Evolutionary conservation across 805 yeast genomes (phyloP).

Genomic region (Limtongozyma cylindracea): DNA sequence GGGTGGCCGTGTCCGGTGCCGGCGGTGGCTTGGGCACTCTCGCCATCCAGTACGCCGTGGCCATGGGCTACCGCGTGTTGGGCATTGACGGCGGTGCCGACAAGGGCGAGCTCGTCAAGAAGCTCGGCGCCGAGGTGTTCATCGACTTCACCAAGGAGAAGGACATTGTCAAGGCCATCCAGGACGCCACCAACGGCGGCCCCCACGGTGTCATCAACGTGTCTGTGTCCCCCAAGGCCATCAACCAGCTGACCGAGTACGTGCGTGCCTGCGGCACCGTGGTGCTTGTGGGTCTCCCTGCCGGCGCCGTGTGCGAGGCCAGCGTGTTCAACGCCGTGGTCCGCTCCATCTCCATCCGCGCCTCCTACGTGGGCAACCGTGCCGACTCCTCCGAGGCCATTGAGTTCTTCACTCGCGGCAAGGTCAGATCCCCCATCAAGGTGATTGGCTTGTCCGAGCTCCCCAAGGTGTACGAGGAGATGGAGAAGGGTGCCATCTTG

Average conservation of each 20-base stretch:
- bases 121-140: constrained; percentile 38
- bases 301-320: constrained; percentile 46
- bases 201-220: constrained; percentile 58
- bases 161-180: constrained; percentile 28
- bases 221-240: constrained; percentile 46
- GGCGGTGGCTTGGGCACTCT: constrained; percentile 62
- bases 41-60: constrained; percentile 51
- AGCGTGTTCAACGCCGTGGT: constrained; percentile 54
- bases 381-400: constrained; percentile 67
- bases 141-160: constrained; percentile 30
- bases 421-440: constrained; percentile 48
- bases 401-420: constrained; percentile 48
- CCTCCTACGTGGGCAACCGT: constrained; percentile 79
- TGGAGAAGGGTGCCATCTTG: constrained; percentile 66
- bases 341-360: constrained; percentile 45
- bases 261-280: constrained; percentile 10
- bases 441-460: constrained; percentile 53
- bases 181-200: constrained; percentile 41
- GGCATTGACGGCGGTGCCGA: constrained; percentile 51
- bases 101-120: constrained; percentile 24
- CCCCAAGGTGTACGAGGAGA: constrained; percentile 41
- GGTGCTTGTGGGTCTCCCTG: constrained; percentile 46
- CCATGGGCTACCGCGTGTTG: constrained; percentile 51
- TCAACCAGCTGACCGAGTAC: constrained; percentile 22
- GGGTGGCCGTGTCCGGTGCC: constrained; percentile 62